phyloP scores from a whole-genome alignment of 192 early-diverging fungal species.

The Glomus cerebriforme region DNA sequence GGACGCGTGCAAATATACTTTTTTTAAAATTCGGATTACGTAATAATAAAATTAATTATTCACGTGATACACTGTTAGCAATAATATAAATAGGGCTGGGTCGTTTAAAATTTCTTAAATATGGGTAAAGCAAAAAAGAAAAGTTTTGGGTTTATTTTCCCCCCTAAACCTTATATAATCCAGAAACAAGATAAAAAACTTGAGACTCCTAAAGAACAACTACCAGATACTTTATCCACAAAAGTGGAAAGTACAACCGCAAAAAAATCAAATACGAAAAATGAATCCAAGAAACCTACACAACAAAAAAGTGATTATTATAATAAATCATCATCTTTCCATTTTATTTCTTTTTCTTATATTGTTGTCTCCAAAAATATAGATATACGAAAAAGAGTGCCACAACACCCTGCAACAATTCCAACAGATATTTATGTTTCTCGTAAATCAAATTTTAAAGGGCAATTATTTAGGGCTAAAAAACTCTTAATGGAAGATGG shows the following conservation, averaged over 20 bases:
- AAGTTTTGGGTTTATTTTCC: not conserved
- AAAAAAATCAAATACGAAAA: not conserved
- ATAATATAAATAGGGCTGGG: too few relatives aligned
- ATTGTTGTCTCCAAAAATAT: not conserved
- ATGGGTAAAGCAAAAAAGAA: not conserved
- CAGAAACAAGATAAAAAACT: not conserved
- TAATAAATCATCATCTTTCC: not conserved
- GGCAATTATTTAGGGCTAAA: conserved; percentile 63
- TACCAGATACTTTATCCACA: not conserved
- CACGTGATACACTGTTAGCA: too few relatives aligned
- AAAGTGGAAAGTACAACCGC: not conserved
- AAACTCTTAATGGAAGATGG: conserved; percentile 65
- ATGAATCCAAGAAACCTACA: not conserved
- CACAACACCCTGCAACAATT: conserved; percentile 63
- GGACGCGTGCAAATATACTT: too few relatives aligned
- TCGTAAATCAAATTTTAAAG: conserved; percentile 59
- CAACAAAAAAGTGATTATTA: not conserved
- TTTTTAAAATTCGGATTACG: too few relatives aligned
- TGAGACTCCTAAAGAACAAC: not conserved
- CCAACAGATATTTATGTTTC: conserved; percentile 83
- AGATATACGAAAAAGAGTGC: conserved; percentile 51
- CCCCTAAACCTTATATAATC: not conserved
- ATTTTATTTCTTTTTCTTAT: not conserved
- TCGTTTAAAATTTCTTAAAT: too few relatives aligned
- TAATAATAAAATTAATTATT: too few relatives aligned